These are phyloP conservation scores for Kodamaea fungicola DNA, from an alignment of 1,139 yeast genomes.

Conservation along the genomic window DNA sequence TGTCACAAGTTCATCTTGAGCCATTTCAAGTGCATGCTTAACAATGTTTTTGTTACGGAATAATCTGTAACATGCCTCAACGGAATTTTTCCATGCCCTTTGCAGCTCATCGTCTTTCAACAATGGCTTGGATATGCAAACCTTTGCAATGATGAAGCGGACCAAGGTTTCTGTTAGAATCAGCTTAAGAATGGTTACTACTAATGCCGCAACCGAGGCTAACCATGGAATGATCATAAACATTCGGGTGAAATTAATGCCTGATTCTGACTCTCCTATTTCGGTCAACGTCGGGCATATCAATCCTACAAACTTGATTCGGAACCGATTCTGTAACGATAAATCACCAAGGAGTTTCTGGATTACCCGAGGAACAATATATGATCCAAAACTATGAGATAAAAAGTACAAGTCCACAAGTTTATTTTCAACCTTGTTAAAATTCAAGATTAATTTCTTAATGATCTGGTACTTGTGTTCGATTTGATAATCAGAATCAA, in stretches of 20 bases:
- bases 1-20: conserved; percentile 51
- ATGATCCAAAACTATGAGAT: conserved; percentile 65
- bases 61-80: conserved; percentile 42
- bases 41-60: conserved; percentile 39
- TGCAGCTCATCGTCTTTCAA: conserved; percentile 12
- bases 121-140: conserved; percentile 15
- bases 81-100: conserved; percentile 29
- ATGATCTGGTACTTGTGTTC: conserved; percentile 44
- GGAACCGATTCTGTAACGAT: conserved; percentile 16
- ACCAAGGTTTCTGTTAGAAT: conserved; percentile 19
- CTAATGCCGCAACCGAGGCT: conserved; percentile 19
- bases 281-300: conserved; percentile 63
- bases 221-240: conserved; percentile 30
- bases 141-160: conserved; percentile 19
- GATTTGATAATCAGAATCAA: conserved; percentile 48
- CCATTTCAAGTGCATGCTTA: conserved; percentile 53
- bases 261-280: conserved; percentile 51
- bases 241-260: conserved; percentile 33
- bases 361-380: conserved; percentile 50
- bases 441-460: conserved; percentile 22
- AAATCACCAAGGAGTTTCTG: conserved; percentile 19
- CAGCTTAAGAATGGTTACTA: conserved; percentile 16
- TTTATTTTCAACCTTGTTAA: conserved; percentile 8
- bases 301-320: conserved; percentile 48
- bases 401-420: conserved; percentile 40